These are phyloP conservation scores for Lichtheimia ramosa DNA, from an alignment of 371 early-diverging fungal species.

Conservation along the genomic window DNA sequence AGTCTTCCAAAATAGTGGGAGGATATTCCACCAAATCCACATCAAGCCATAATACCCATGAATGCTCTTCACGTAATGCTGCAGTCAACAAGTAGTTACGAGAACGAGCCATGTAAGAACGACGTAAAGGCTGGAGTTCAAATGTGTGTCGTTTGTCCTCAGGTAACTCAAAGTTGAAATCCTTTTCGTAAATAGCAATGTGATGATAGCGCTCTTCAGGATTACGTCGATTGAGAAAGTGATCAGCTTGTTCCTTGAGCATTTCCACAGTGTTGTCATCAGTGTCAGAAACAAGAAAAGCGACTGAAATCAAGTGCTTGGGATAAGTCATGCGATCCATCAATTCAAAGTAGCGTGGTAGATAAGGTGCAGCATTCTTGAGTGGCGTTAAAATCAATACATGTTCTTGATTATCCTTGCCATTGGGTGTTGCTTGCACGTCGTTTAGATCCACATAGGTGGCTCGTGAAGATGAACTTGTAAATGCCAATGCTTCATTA, in stretches of 20 bases:
- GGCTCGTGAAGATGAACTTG: constrained; percentile 11
- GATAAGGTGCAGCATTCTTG: constrained; percentile 55
- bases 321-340: constrained; percentile 54
- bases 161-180: constrained; percentile 56
- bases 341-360: constrained; percentile 58
- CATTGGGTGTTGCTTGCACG: constrained; percentile 21
- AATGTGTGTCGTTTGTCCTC: constrained; percentile 50
- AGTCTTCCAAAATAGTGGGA: constrained; percentile 48
- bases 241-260: constrained; percentile 36
- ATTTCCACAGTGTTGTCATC: constrained; percentile 46
- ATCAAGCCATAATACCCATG: constrained; percentile 65
- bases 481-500: constrained; percentile 31
- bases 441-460: constrained; percentile 21
- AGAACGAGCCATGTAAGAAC: constrained; percentile 61
- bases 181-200: constrained; percentile 55
- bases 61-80: constrained; percentile 47
- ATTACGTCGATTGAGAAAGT: constrained; percentile 13
- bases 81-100: constrained; percentile 57
- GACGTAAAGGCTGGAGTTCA: constrained; percentile 51
- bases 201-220: constrained; percentile 38
- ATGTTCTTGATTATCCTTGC: constrained; percentile 29
- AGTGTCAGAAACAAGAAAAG: constrained; percentile 62
- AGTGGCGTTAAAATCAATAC: constrained; percentile 58
- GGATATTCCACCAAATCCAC: constrained; percentile 61
- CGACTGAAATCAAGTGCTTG: constrained; percentile 53